Base-by-base conservation (phyloP, 768 basidiomycete species). In the Russula vinacea region DNA sequence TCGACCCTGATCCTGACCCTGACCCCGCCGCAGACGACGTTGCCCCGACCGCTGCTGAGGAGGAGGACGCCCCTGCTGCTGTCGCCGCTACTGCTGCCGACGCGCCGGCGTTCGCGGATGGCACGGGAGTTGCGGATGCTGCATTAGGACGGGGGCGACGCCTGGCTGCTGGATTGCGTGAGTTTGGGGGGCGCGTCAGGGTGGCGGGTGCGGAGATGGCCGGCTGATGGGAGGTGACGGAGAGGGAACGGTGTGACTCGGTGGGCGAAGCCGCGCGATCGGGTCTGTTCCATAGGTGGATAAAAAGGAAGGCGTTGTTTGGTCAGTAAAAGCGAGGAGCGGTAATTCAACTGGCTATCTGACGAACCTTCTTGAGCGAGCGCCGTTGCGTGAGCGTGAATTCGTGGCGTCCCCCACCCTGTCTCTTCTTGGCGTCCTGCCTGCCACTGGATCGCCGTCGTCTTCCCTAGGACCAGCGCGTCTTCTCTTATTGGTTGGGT, bases 231-330 rank as follows among this genome's bases (percentile, higher is more conserved):
- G 87, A 87, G n/a, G 82, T 83, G 71, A 85, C 81, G 1, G 89
- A 55, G 13, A 55, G 37, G n/a, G 33, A 91, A 49, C 87, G 77
- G 40, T 89, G 70, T 10, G 89, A 92, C 70, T 90, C 89, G 14
- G 88, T 80, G 7, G 89, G 89, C 2, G 89, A 91, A 29, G 78
- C 76, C 14, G 80, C 81, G 56, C 88, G 85, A 69, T 90, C 88
- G 33, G 74, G 77, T 73, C 88, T 89, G n/a, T 19, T 11, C 39
- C 13, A 26, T 26, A 45, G 17, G 22, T 22, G n/a, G 9, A 11
- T 2, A n/a, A 19, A 22, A 8, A 29, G 35, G n/a, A 22, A 55
- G 44, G 42, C 22, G 60, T 5, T 22, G 11, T 33, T 33, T 22
- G 22, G 45, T 47, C n/a, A 47, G 45, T 47, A 47, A 5, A 47